phyloP scores from a whole-genome alignment of 2,329 filamentous ascomycete genomes.

The Apiospora sp. region DNA sequence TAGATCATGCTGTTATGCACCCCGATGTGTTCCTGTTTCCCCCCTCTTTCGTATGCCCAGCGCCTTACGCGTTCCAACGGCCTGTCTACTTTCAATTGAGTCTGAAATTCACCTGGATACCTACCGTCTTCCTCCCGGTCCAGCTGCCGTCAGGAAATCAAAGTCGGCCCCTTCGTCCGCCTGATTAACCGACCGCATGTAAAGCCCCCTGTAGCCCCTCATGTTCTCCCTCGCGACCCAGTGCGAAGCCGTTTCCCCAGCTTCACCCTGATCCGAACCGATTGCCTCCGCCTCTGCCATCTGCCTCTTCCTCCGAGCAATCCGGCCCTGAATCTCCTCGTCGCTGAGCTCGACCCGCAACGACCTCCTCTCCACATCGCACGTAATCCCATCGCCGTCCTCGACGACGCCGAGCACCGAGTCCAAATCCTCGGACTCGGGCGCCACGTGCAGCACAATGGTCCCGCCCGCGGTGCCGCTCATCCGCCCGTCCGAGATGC shows the following conservation, averaged over 20 bases:
- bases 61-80: not conserved
- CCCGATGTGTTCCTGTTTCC: not conserved
- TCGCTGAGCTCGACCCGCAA: conserved; percentile 67
- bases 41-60: not conserved
- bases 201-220: conserved; percentile 67
- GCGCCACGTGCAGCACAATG: conserved; percentile 86
- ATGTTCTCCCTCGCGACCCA: conserved; percentile 48
- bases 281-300: conserved; percentile 22
- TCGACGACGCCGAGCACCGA: conserved; percentile 80
- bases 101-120: not conserved
- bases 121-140: conserved; percentile 30
- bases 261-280: no score
- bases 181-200: conserved; percentile 66
- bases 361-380: conserved; percentile 75
- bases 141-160: conserved; percentile 63
- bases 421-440: conserved; percentile 79
- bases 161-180: conserved; percentile 68
- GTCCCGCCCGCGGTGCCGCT: conserved; percentile 88
- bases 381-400: conserved; percentile 80
- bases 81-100: not conserved
- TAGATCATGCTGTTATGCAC: not conserved
- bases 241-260: conserved; percentile 33
- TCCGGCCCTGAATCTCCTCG: conserved; percentile 71
- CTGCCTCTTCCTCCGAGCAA: conserved; percentile 64
- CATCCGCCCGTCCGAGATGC: conserved; percentile 89